These are phyloP conservation scores for Nannochloropsis salina DNA, from an alignment of 108 stramenopile species.

Conservation along the genomic window DNA sequence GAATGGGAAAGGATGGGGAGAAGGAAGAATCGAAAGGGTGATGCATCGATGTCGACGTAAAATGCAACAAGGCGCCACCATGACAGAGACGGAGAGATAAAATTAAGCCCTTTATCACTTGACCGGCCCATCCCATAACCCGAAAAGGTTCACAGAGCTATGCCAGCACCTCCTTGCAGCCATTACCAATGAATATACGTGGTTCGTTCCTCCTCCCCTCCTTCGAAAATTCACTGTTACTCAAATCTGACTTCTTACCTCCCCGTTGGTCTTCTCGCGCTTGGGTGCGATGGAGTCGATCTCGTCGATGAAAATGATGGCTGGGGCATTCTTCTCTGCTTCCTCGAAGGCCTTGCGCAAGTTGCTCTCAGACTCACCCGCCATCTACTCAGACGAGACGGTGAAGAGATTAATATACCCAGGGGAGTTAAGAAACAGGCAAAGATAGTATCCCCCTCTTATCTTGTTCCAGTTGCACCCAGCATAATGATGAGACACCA, in stretches of 20 bases:
- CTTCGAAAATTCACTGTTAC: neutral
- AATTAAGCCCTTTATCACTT: too few relatives aligned
- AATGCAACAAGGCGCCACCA: too few relatives aligned
- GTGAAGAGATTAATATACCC: neutral
- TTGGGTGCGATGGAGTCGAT: constrained; percentile 99
- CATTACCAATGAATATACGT: too few relatives aligned
- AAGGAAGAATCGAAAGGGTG: neutral
- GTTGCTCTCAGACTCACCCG: constrained; percentile 96
- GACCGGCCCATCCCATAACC: too few relatives aligned
- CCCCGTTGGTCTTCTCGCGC: constrained; percentile 98
- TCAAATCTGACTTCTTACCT: constrained; percentile 33
- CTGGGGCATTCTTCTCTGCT: constrained; percentile 96
- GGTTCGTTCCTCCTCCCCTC: neutral
- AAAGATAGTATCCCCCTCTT: too few relatives aligned
- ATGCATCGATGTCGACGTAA: neutral
- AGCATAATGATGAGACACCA: too few relatives aligned
- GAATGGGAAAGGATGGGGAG: neutral
- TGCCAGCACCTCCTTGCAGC: too few relatives aligned
- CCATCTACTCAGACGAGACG: constrained; percentile 61
- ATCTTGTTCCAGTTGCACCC: too few relatives aligned
- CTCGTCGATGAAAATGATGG: constrained; percentile 99
- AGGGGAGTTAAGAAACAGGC: too few relatives aligned
- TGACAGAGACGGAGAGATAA: neutral
- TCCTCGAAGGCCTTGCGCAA: constrained; percentile 96
- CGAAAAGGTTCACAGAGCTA: too few relatives aligned